phyloP scores from a whole-genome alignment of 2,329 filamentous ascomycete species.

The Colletotrichum musicola region DNA sequence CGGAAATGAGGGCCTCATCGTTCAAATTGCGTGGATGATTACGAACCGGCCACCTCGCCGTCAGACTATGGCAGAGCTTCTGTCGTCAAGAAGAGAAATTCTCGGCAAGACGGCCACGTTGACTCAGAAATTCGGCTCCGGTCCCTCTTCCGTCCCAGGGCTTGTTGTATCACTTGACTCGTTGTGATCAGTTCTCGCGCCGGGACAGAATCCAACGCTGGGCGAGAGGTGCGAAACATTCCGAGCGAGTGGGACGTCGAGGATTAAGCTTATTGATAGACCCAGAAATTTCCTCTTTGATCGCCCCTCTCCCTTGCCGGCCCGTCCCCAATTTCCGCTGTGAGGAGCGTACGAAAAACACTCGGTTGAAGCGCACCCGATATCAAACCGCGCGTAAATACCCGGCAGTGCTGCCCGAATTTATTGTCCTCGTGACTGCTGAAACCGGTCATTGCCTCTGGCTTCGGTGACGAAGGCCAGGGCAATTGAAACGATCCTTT shows the following conservation, averaged over 20 bases:
- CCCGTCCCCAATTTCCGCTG: slow-evolving; percentile 8
- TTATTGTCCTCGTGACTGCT: slow-evolving; percentile 17
- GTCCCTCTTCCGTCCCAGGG: neutral
- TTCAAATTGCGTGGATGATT: slow-evolving; percentile 31
- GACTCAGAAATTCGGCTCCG: slow-evolving; percentile 20
- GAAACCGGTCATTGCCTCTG: neutral
- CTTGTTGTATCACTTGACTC: neutral
- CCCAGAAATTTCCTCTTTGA: slow-evolving; percentile 26
- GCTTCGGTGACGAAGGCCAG: neutral
- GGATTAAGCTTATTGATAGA: slow-evolving; percentile 38
- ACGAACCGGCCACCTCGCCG: slow-evolving; percentile 33
- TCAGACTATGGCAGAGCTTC: slow-evolving; percentile 25
- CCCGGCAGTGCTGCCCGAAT: slow-evolving; percentile 12
- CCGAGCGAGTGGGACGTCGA: slow-evolving; percentile 23
- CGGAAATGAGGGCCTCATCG: slow-evolving; percentile 5
- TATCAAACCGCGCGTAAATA: slow-evolving; percentile 25
- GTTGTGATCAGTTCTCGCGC: slow-evolving; percentile 5
- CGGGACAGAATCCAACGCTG: neutral
- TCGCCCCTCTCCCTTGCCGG: slow-evolving; percentile 12
- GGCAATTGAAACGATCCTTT: slow-evolving; percentile 1
- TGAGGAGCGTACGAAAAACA: slow-evolving; percentile 32
- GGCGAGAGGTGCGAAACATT: slow-evolving; percentile 20
- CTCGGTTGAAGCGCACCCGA: slow-evolving; percentile 25
- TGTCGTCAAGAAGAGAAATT: neutral
- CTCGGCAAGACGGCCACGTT: slow-evolving; percentile 20